Base-by-base conservation (phyloP, 495 filamentous ascomycete species). In the Bombardia bombarda region DNA sequence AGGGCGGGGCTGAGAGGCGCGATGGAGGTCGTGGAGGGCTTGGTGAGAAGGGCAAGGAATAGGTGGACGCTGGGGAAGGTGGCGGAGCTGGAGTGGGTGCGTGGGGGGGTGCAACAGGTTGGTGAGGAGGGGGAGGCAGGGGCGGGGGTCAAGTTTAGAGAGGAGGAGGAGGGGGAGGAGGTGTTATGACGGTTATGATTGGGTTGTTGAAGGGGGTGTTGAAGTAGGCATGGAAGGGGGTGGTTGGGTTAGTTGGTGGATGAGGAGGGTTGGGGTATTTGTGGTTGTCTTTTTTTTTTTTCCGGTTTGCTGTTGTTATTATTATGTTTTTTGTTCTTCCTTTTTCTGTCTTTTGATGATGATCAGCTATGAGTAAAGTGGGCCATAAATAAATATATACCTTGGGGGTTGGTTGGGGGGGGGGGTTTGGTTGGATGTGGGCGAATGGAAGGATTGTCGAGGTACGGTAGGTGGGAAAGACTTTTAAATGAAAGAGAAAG, bases 21-120 rank as follows among this genome's bases (percentile, higher is more conserved):
- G 2, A 82, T 83, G 57, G 71, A 78, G 36, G 82, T 84, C 20
- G 88, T 94, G 3, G 89, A 94, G 49, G 84, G 77, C 0, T 66
- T 96, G 16, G 57, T 98, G 34, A 89, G 84, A 58, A 77, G 93
- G 43, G 84, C 83, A 12, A 76, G 80, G 20, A 84, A 77, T 40
- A 69, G 92, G 31, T 88, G 83, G 75, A 68, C 67, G 18, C 58
- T 96, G 42, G 75, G 82, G 47, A 78, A 80, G 44, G 80, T 95
- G 23, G 79, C 73, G 30, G 69, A 74, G 38, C 73, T 75, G 40
- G 74, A 79, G 39, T 98, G 88, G 88, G 85, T 98, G 4, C 65
- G 62, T 22, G 73, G 73, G 17, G 90, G 79, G 4, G 82, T 98
- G 30, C 51, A 70, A 43, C n/a, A n/a, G n/a, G n/a, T n/a, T n/a